phyloP scores from a whole-genome alignment of 1,284 basidiomycete genomes.

The Ganoderma lucidum region DNA sequence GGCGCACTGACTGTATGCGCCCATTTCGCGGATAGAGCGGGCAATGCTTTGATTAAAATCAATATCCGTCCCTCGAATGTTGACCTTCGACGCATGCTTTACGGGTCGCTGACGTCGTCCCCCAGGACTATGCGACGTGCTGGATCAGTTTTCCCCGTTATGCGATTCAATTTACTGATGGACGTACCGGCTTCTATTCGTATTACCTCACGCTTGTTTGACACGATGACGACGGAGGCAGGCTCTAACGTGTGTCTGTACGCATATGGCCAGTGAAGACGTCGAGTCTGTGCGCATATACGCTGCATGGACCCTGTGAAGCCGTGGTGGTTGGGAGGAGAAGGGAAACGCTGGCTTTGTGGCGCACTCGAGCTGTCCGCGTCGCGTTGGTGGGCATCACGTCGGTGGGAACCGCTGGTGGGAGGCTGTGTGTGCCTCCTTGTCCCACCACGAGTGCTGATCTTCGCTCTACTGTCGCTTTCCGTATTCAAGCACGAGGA shows the following conservation, averaged over 20 bases:
- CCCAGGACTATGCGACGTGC: neutral
- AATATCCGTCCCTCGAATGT: neutral
- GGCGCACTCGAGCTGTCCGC: neutral
- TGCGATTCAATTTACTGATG: neutral
- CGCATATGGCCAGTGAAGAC: neutral
- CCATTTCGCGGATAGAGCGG: constrained; percentile 1
- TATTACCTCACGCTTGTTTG: neutral
- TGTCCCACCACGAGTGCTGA: too few species aligned
- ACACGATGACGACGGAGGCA: neutral
- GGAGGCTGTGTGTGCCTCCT: neutral
- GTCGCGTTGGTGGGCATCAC: neutral
- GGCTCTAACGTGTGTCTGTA: neutral
- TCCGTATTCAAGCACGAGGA: too few species aligned
- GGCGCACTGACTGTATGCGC: neutral
- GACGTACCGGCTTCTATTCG: neutral
- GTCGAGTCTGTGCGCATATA: neutral
- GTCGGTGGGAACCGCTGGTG: constrained; percentile 1
- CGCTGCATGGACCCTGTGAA: neutral
- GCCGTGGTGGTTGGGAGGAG: neutral
- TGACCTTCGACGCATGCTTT: neutral
- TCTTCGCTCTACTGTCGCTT: too few species aligned
- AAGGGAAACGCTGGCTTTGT: neutral
- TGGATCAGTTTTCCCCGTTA: neutral
- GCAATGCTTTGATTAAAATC: neutral
- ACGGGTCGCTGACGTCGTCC: constrained; percentile 4